Evolutionary conservation across 1,284 basidiomycete species (phyloP), one percentile per base, ranked within the genome.

Genomic region (Inonotus obliquus): DNA sequence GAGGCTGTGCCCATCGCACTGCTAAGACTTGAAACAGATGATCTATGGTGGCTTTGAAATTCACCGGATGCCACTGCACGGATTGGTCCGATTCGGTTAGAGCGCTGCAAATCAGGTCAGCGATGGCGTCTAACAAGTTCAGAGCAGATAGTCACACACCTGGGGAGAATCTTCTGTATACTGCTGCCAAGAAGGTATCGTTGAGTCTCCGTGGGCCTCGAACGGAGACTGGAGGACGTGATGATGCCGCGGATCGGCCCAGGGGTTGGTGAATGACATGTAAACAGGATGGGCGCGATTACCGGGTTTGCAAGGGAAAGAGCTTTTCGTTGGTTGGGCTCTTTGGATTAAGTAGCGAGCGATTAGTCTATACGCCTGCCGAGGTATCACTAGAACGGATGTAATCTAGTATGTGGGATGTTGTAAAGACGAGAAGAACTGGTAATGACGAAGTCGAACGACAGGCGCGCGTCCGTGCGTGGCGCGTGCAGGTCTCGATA

Each of bases 1-100:
- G 58, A 57, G 38, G 58, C 51, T 59, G 62, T 57, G 53, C 54
- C 53, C 59, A 63, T 63, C 38, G 53, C 59, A 53, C 49, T 49
- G 62, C 62, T 60, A 7, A 63, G 48, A 39, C 54, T 60, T 21
- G 59, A 60, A 17, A 57, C 54, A 27, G 62, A 59, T 41, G 58
- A 53, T 53, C 62, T 49, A 23, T 32, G 51, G 19, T 47, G 45
- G 13, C 39, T 55, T 32, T 60, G 53, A 53, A 59, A 57, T 60
- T 60, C 62, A 32, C 35, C 44, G 41, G 48, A 27, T 21, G 39
- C 44, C 53, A 59, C 51, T 39, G 61, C 48, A 55, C 61, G 61
- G 27, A 63, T 48, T 14, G 44, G 57, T 4, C 61, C 61, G 27
- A 54, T 41, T 17, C 61, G 51, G n/a, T 51, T 37, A 38, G 51